These are phyloP conservation scores for Amanita thiersii DNA, from an alignment of 768 basidiomycete genomes.

Conservation along the genomic window DNA sequence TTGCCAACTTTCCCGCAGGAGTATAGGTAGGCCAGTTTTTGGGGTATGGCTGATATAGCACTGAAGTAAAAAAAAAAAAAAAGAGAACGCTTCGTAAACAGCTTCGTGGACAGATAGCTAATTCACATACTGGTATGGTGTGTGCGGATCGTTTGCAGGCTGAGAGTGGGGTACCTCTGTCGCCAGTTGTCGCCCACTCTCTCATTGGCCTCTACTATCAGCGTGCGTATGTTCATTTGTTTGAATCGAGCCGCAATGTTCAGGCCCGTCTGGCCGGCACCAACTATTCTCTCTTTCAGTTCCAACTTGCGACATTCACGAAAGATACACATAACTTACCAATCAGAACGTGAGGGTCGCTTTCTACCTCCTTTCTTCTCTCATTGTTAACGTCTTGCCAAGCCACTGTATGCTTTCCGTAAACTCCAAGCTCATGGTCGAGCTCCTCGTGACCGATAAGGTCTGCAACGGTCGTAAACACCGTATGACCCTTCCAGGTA, in stretches of 20 bases:
- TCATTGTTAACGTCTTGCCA: slow-evolving; percentile 26
- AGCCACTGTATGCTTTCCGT: slow-evolving; percentile 25
- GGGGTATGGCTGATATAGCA: slow-evolving; percentile 31
- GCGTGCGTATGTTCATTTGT: slow-evolving; percentile 27
- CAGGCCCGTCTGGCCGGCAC: slow-evolving; percentile 36
- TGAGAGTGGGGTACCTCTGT: slow-evolving; percentile 31
- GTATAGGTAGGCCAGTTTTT: slow-evolving; percentile 31
- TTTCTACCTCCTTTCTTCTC: slow-evolving; percentile 27
- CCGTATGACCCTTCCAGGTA: slow-evolving; percentile 27
- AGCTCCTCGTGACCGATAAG: slow-evolving; percentile 27
- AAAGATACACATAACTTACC: slow-evolving; percentile 15
- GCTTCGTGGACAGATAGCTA: too few species aligned
- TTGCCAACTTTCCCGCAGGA: slow-evolving; percentile 32
- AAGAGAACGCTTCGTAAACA: slow-evolving; percentile 8
- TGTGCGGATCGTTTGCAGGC: slow-evolving; percentile 24
- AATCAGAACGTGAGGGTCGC: slow-evolving; percentile 29
- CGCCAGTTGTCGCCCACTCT: slow-evolving; percentile 36
- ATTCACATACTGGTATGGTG: too few species aligned
- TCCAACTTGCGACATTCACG: not conserved
- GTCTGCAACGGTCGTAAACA: slow-evolving; percentile 23
- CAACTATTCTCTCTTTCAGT: slow-evolving; percentile 25
- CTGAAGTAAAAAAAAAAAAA: too few species aligned
- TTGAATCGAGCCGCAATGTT: slow-evolving; percentile 33
- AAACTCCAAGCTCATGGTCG: slow-evolving; percentile 21
- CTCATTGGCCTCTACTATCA: slow-evolving; percentile 27